Base-by-base conservation (phyloP, 1,284 basidiomycete species). In the Termitomyces sp. region DNA sequence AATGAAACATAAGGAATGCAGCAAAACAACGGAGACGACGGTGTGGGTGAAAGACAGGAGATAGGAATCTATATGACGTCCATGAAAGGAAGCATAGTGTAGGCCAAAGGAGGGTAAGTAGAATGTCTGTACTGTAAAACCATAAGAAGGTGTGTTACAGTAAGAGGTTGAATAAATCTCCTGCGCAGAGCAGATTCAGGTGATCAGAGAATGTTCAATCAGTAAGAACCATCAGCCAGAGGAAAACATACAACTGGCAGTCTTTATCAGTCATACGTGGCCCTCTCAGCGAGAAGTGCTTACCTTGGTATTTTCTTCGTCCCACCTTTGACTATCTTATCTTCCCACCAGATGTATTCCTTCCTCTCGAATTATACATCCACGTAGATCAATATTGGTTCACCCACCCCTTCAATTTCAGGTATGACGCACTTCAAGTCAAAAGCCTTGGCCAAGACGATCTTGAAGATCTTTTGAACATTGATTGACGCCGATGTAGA, bases 381-480 rank as follows among this genome's bases (percentile, higher is more conserved):
- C 65, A 94, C 84, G 73, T 97, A 97, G 61, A 96, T 83, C 65
- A 97, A 75, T 64, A 97, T 81, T 21, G 94, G 94, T 72, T 96
- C 93, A 58, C 94, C 94, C 41, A 94, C 88, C 52, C 92, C 91
- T 68, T 94, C 92, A 62, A 97, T 96, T 75, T 98, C 94, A 39
- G 94, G 94, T 64, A 98, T 95, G 59, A 96, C 93, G 68, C 93
- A 96, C 82, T 97, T 92, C 57, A 89, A 78, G 71, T 92, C 91
- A 65, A 93, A 93, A 31, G 91, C 90, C 69, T 93, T 92, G 52
- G 90, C 90, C 50, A 94, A 80, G 43, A 94, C 90, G 70, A 95
- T 94, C 79, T 98, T 97, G 86, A 98, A 98, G 64, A 98, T 98
- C 81, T 98, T 97, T 79, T 98, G 96, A 52, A 99, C 95, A 70